These are phyloP conservation scores for Trichocladium antarcticum DNA, from an alignment of 495 filamentous ascomycete species.

Conservation along the genomic window DNA sequence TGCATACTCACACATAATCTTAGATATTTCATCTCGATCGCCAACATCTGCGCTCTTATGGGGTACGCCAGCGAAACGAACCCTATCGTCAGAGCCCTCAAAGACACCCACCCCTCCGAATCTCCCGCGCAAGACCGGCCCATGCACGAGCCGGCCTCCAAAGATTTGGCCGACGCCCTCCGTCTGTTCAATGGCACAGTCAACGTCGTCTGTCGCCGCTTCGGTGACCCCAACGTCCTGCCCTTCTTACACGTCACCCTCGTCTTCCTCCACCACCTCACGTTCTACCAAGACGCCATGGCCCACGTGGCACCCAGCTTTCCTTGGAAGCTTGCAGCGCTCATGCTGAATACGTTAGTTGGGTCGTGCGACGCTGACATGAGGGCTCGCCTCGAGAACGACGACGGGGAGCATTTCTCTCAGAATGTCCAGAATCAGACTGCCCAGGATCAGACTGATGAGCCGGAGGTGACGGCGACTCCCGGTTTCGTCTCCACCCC, in stretches of 20 bases:
- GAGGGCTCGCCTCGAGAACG: not conserved
- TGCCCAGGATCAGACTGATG: conserved; percentile 10
- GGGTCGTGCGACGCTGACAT: conserved; percentile 11
- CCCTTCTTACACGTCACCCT: conserved; percentile 59
- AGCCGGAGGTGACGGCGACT: not conserved
- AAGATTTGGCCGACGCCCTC: conserved; percentile 21
- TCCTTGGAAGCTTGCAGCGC: conserved; percentile 55
- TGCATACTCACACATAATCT: too few relatives aligned
- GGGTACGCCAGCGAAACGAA: conserved; percentile 32
- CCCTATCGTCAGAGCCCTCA: conserved; percentile 26
- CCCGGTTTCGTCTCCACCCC: not conserved
- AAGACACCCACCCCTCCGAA: not conserved
- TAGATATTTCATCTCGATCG: conserved; percentile 48
- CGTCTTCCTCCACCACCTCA: conserved; percentile 54
- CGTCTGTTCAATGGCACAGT: conserved; percentile 26
- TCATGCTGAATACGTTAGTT: conserved; percentile 54
- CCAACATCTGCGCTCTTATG: conserved; percentile 33
- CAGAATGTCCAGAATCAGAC: conserved; percentile 25
- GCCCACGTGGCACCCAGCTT: conserved; percentile 32
- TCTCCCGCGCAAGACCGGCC: conserved; percentile 11
- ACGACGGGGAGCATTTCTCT: not conserved
- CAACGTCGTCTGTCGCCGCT: conserved; percentile 47
- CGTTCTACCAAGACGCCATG: conserved; percentile 42
- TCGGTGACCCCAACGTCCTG: conserved; percentile 52
- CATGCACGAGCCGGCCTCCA: conserved; percentile 14